Conservation (phyloP, 371 early-diverging fungal genomes). For the Mucor mucedo region DNA sequence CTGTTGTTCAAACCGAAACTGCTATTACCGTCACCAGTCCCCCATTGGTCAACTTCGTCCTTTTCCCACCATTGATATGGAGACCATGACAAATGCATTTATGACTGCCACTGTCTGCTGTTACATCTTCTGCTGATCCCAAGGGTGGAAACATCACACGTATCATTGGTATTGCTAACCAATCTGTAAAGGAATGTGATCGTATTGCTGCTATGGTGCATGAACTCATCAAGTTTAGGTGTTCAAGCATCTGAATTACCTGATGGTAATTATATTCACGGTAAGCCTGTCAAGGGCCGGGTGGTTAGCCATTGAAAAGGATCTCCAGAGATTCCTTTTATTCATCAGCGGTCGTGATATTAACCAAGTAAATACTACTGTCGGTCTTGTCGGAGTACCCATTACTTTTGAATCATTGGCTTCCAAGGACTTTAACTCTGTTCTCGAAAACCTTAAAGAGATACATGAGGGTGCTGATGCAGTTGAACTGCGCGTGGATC, state of each 20-base stretch:
- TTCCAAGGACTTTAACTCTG: conserved; percentile 67
- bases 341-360: conserved; percentile 62
- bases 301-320: conserved; percentile 73
- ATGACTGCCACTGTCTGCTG: conserved; percentile 93
- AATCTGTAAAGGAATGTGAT: conserved; percentile 98
- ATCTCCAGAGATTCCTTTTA: conserved; percentile 70
- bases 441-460: conserved; percentile 52
- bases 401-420: conserved; percentile 92
- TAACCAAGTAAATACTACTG: conserved; percentile 46
- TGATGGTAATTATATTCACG: conserved; percentile 92
- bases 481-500: conserved; percentile 93
- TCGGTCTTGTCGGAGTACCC: conserved; percentile 47
- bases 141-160: conserved; percentile 69
- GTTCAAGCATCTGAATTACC: conserved; percentile 81
- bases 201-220: conserved; percentile 96
- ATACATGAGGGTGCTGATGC: conserved; percentile 86
- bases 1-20: conserved; percentile 84
- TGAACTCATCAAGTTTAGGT: conserved; percentile 90
- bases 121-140: conserved; percentile 59
- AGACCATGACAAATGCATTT: conserved; percentile 98
- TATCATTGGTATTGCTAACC: conserved; percentile 96
- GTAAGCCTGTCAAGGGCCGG: conserved; percentile 61
- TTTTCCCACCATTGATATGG: conserved; percentile 92
- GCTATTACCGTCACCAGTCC: conserved; percentile 94
- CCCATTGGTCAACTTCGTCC: conserved; percentile 73